Evolutionary conservation across 2,329 filamentous ascomycete genomes (phyloP), one percentile per base, ranked within the genome.

Genomic region (Beauveria scarabaeidicola): DNA sequence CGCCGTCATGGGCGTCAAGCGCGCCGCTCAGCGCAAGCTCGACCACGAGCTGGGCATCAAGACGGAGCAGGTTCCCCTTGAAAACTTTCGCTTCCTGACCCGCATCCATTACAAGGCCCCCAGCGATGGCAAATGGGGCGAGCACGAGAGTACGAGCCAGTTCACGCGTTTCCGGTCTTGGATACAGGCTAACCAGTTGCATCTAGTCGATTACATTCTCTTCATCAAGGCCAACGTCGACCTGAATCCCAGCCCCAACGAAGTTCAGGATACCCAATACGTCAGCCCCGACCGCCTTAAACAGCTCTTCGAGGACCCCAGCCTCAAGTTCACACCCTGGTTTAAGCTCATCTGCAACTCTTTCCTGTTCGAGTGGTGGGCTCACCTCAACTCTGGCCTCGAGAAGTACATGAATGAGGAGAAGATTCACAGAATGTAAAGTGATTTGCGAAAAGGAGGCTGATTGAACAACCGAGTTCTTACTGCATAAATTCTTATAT

Each of bases 301-400:
- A 80, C 72, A 81, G 66, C 90, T 93, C 81, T 97, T 99, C 74
- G 78, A 86, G 68, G 88, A 97, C 69, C 84, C 88, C 3, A 80
- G 76, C 57, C 80, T 96, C 67, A 89, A 87, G 68, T 97, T 97
- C 74, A 99, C 94, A 0, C 94, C 94, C 1, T 99, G 94, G 94
- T 99, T 99, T 81, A 96, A 96, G 81, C 86, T 99, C 66, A 97
- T 99, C 70, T 99, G 94, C 81, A 83, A 97, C 74, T 91, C 90
- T 52, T 92, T 97, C 90, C 83, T 99, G 46, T 99, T 96, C 69
- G 88, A 97, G 74, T 99, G 94, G 94, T 99, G 94, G 94, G 80
- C 86, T 70, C 86, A 89, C 75, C 82, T 97, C 60, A 87, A 94
- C 66, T 78, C 82, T 25, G 89, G 89, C 10, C 79, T 97, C 66